phyloP scores from a whole-genome alignment of 2,329 filamentous ascomycete species.

The Penicillium sp. region DNA sequence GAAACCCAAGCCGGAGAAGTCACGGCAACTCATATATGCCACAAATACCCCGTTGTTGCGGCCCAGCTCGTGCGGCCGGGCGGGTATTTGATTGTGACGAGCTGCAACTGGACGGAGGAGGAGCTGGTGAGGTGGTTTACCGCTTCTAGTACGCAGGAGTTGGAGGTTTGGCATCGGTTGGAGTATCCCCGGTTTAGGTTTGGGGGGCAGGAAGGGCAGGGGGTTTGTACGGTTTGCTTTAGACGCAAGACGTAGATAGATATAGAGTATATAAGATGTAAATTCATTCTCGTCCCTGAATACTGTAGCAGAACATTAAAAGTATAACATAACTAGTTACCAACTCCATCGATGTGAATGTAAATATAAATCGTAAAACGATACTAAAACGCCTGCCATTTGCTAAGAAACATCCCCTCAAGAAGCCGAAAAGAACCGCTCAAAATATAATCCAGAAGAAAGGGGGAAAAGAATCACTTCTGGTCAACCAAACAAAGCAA shows the following conservation, averaged over 20 bases:
- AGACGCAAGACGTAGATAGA: background rate
- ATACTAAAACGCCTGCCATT: background rate
- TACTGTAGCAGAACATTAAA: background rate
- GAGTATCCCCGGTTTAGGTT: slow-evolving; percentile 70
- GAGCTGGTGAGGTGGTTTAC: slow-evolving; percentile 81
- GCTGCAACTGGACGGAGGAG: slow-evolving; percentile 95
- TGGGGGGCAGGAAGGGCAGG: slow-evolving; percentile 17
- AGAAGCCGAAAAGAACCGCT: background rate
- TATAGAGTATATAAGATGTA: background rate
- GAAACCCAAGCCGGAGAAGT: slow-evolving; percentile 19
- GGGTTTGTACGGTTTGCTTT: slow-evolving; percentile 18
- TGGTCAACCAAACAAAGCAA: slow-evolving; percentile 61
- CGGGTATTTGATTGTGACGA: slow-evolving; percentile 79
- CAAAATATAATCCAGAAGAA: background rate
- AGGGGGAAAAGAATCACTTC: slow-evolving; percentile 4
- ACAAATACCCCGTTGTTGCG: slow-evolving; percentile 69
- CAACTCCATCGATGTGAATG: background rate
- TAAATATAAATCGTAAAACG: background rate
- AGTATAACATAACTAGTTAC: background rate
- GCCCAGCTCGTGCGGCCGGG: slow-evolving; percentile 64
- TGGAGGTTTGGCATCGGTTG: slow-evolving; percentile 64
- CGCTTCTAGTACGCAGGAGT: slow-evolving; percentile 29
- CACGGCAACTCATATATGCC: slow-evolving; percentile 54
- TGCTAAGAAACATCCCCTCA: background rate
- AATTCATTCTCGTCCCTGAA: background rate